Base-by-base conservation (phyloP, 2,329 filamentous ascomycete genomes). In the Phoma sp. region DNA sequence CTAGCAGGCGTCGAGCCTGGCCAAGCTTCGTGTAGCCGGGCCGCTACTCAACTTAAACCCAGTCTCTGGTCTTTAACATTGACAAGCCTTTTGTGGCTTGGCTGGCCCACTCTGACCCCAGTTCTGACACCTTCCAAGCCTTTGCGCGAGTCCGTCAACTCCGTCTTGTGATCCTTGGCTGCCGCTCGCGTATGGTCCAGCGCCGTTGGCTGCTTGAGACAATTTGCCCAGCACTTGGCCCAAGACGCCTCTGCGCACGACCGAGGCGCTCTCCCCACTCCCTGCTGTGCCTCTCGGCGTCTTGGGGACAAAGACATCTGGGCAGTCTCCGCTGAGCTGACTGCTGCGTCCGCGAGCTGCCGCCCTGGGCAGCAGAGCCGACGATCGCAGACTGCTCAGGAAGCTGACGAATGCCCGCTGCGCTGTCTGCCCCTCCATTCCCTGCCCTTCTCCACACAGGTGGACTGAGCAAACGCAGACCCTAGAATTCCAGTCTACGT, bases 31-130 rank as follows among this genome's bases (percentile, higher is more conserved):
- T 46, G 49, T 47, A 52, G 48, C 57, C 42, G 45, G 43, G 46
- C 42, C 62, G 61, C 66, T 64, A 67, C 59, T 47, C 62, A 69
- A 71, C 65, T 61, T 66, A 67, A 71, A 66, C 67, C 66, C 52
- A 64, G 68, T 68, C 65, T 67, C 67, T 68, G 64, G 64, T 59
- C 63, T 66, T 69, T 68, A 67, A 64, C 57, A 51, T 59, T 36
- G 65, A 72, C 70, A 72, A 73, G 70, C 69, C 69, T 72, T 70
- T 54, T 57, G 51, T 43, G 34, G 47, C 68, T 71, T 69, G 68
- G 66, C 62, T 21, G 43, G 15, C 42, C 51, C 51, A 48, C 51
- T 49, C 21, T 17, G 45, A 49, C 51, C 51, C 51, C 51, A 43
- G 61, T 51, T 53, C 64, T 65, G 65, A 67, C 66, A 65, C 65